Evolutionary conservation across 2,329 filamentous ascomycete genomes (phyloP), one percentile per base, ranked within the genome.

Genomic region (Xylariaceae sp.): DNA sequence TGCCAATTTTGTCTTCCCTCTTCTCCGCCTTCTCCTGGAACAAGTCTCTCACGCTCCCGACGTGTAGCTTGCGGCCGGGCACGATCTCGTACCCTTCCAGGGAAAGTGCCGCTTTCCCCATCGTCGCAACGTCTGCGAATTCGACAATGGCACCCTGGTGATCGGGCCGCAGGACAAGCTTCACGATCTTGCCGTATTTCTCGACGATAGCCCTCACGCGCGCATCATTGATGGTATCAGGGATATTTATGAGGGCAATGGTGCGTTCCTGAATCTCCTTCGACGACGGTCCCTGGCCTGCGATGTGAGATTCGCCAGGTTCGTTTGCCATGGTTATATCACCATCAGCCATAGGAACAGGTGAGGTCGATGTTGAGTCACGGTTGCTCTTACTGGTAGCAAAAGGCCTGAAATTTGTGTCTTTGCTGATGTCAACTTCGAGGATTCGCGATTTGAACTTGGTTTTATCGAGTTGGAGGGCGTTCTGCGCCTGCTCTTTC

Each of bases 201-300:
- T 91, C 88, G 7, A 89, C 86, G 2, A 96, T 77, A 0, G 86
- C 81, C 44, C 85, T 85, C 52, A 99, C 85, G 26, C 93, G 90
- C 1, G 89, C 86, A 67, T 96, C 91, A 62, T 96, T 97, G 67
- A 98, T 85, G 0, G 93, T 98, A 68, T 98, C 95, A 0, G 95
- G 91, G 1, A 99, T 79, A 60, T 93, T 89, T 74, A 97, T 84
- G 23, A 99, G 78, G 9, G 88, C 89, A 48, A 98, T 81, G 0
- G 90, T 95, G 50, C 91, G 87, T 48, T 87, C 84, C 26, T 79
- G 73, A 19, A 84, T 81, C 16, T 85, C 80, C 5, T 71, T 72
- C 7, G 76, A 73, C 0, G 80, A 77, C 18, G 79, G 77, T 12
- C 69, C 68, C 16, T 68, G 43, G 64, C 41, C 14, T 54, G 56